phyloP scores from a whole-genome alignment of 495 filamentous ascomycete species.

The Pseudomonodictys pantanalensis region DNA sequence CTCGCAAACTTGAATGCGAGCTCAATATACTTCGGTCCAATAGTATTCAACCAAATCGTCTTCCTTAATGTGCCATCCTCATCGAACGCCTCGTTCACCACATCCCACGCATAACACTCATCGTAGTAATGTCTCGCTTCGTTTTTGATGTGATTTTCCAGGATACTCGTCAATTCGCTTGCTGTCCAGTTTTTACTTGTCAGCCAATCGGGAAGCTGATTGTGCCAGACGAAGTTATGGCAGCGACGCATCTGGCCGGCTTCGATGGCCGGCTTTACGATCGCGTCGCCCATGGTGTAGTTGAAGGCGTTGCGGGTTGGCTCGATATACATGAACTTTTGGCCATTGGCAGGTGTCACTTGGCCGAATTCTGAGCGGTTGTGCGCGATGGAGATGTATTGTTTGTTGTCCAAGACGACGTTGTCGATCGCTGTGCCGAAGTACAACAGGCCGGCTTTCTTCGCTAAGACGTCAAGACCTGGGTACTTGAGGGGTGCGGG shows the following conservation, averaged over 20 bases:
- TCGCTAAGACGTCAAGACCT: constrained; percentile 40
- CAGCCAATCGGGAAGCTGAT: constrained; percentile 41
- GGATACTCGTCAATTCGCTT: constrained; percentile 29
- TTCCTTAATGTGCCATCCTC: constrained; percentile 35
- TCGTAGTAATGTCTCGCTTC: constrained; percentile 35
- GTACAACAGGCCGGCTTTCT: constrained; percentile 47
- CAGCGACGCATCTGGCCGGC: constrained; percentile 36
- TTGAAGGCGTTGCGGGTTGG: constrained; percentile 42
- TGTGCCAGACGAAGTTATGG: constrained; percentile 42
- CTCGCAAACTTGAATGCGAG: constrained; percentile 38
- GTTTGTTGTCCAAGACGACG: constrained; percentile 43
- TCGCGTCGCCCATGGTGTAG: constrained; percentile 35
- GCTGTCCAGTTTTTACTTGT: constrained; percentile 31
- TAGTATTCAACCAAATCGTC: constrained; percentile 34
- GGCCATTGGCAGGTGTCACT: constrained; percentile 53
- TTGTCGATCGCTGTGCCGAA: constrained; percentile 53
- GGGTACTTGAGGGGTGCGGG: constrained; percentile 34
- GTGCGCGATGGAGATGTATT: constrained; percentile 42
- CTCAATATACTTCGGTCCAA: constrained; percentile 37
- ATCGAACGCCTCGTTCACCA: constrained; percentile 44
- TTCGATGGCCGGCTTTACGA: constrained; percentile 29
- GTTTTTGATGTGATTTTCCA: constrained; percentile 39
- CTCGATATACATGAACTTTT: constrained; percentile 51
- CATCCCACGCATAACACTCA: constrained; percentile 43
- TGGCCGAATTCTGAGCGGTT: constrained; percentile 52